Percentiles rank a stretch among this genome's conserved stretches.
Evolutionary conservation across 1,139 yeast species (phyloP).

Genomic region (Kluyveromyces sp.): DNA sequence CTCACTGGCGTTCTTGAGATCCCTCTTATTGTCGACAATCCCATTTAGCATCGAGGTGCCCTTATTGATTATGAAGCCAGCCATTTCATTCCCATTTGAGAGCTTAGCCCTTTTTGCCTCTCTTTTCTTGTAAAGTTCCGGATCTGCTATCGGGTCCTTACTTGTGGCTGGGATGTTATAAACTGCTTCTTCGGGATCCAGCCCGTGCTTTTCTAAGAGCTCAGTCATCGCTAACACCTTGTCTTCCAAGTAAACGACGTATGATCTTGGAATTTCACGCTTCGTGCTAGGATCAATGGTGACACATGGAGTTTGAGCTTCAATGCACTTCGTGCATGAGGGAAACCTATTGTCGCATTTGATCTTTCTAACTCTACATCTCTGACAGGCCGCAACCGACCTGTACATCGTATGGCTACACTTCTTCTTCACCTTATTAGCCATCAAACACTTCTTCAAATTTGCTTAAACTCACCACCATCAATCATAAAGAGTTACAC

Average conservation of each 20-base stretch:
- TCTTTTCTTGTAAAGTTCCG: conserved; percentile 13
- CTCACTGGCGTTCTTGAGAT: conserved; percentile 21
- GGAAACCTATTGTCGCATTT: conserved; percentile 83
- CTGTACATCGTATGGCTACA: conserved; percentile 35
- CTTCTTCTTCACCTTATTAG: conserved; percentile 1
- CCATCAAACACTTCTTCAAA: not conserved
- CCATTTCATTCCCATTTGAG: conserved; percentile 18
- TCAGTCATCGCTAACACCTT: conserved; percentile 50
- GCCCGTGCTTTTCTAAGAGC: conserved; percentile 40
- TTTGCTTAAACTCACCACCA: not conserved
- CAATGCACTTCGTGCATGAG: conserved; percentile 62
- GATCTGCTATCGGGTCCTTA: conserved; percentile 21
- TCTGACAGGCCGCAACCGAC: conserved; percentile 71
- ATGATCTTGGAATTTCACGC: conserved; percentile 75
- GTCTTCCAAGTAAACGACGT: conserved; percentile 67
- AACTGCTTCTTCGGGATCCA: conserved; percentile 28
- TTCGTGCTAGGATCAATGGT: conserved; percentile 87
- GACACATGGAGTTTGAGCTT: conserved; percentile 65
- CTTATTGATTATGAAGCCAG: conserved; percentile 21
- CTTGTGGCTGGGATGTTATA: conserved; percentile 24
- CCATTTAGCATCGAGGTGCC: conserved; percentile 21
- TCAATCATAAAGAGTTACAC: not conserved
- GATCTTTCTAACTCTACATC: conserved; percentile 73
- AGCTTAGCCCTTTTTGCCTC: conserved; percentile 17
- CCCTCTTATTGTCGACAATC: conserved; percentile 13